Conservation (phyloP, 2,329 filamentous ascomycete species). For the Periglandula ipomoeae region DNA sequence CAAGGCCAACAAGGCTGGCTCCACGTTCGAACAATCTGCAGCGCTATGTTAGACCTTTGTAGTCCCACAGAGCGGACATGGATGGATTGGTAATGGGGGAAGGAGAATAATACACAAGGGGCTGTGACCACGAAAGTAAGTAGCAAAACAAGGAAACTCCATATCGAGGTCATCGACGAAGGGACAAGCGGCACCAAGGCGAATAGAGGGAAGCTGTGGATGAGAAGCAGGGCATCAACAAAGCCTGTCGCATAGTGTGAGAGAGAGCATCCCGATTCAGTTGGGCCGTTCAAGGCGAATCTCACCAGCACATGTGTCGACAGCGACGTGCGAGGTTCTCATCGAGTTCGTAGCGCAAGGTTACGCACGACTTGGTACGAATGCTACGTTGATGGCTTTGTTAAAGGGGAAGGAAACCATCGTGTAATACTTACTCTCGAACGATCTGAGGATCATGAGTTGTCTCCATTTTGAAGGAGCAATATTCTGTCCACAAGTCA, state of each 20-base stretch:
- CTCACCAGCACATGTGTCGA: slow-evolving; percentile 54
- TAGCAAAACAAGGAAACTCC: slow-evolving; percentile 33
- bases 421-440: slow-evolving; percentile 90
- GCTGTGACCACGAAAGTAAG: slow-evolving; percentile 40
- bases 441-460: slow-evolving; percentile 90
- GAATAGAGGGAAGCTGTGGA: slow-evolving; percentile 29
- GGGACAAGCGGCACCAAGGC: slow-evolving; percentile 20
- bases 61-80: not conserved
- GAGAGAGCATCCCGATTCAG: slow-evolving; percentile 51
- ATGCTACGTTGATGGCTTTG: slow-evolving; percentile 39
- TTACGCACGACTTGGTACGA: slow-evolving; percentile 27
- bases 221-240: slow-evolving; percentile 35
- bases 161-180: slow-evolving; percentile 19
- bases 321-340: slow-evolving; percentile 25
- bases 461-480: slow-evolving; percentile 94
- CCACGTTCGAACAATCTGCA: slow-evolving; percentile 85
- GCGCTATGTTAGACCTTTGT: slow-evolving; percentile 18
- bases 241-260: slow-evolving; percentile 57
- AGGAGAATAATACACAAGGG: slow-evolving; percentile 49
- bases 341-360: slow-evolving; percentile 22
- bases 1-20: slow-evolving; percentile 73
- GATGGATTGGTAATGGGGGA: slow-evolving; percentile 8
- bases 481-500: slow-evolving; percentile 96
- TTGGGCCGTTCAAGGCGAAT: slow-evolving; percentile 54
- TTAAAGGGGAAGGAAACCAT: slow-evolving; percentile 61